Conservation (phyloP, 2,329 filamentous ascomycete species). For the Cordyceps cicadae region DNA sequence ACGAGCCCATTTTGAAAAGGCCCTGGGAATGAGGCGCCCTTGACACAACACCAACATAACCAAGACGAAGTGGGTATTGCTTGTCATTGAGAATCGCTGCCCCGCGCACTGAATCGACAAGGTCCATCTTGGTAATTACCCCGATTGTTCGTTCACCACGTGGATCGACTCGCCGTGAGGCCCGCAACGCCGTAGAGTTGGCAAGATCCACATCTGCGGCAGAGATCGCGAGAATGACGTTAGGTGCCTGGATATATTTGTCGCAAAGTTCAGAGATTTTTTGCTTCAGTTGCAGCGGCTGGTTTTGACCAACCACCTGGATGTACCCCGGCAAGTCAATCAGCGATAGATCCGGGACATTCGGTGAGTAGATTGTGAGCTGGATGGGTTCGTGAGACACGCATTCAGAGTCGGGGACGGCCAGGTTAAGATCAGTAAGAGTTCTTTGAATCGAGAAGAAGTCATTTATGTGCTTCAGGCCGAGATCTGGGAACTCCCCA, state of each 20-base stretch:
- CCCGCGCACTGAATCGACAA: slow-evolving; percentile 78
- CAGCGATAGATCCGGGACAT: slow-evolving; percentile 88
- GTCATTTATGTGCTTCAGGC: slow-evolving; percentile 81
- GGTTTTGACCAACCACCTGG: slow-evolving; percentile 84
- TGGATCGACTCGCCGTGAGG: slow-evolving; percentile 85
- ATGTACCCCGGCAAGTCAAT: slow-evolving; percentile 98
- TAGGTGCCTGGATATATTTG: slow-evolving; percentile 94
- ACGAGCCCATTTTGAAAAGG: slow-evolving; percentile 74
- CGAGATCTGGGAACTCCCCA: slow-evolving; percentile 90
- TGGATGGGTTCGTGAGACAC: slow-evolving; percentile 97
- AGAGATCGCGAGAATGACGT: slow-evolving; percentile 94
- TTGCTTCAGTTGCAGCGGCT: slow-evolving; percentile 84
- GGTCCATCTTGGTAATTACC: slow-evolving; percentile 98
- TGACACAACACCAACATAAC: slow-evolving; percentile 92
- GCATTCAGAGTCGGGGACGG: slow-evolving; percentile 83
- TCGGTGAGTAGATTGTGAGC: slow-evolving; percentile 87
- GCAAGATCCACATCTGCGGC: slow-evolving; percentile 95
- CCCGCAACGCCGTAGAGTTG: slow-evolving; percentile 86
- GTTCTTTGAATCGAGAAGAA: slow-evolving; percentile 90
- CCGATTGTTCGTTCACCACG: slow-evolving; percentile 93
- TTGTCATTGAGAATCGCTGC: slow-evolving; percentile 72
- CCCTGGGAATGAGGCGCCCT: slow-evolving; percentile 62
- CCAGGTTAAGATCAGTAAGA: slow-evolving; percentile 86
- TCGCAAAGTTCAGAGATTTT: slow-evolving; percentile 95
- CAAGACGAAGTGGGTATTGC: slow-evolving; percentile 90